Conservation (phyloP, 208 protist genomes). For the Leishmania aethiopica region DNA sequence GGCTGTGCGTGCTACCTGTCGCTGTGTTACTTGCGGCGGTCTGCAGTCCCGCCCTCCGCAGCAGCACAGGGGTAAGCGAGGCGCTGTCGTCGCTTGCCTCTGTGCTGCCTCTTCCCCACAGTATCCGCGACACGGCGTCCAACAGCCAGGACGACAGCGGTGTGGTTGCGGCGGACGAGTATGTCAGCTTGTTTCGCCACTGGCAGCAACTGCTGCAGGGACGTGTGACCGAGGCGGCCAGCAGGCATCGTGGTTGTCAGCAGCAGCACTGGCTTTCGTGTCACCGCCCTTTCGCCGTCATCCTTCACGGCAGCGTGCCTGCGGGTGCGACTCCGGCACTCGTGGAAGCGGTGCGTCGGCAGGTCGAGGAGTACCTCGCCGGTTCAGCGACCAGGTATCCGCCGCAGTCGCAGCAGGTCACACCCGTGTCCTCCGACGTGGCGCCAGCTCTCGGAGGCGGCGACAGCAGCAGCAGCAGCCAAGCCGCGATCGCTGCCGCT, state of each 20-base stretch:
- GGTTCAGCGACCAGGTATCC: slow-evolving; percentile 15
- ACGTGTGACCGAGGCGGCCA: not conserved
- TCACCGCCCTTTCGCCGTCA: not conserved
- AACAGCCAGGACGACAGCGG: not conserved
- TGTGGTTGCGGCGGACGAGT: not conserved
- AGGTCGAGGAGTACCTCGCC: slow-evolving; percentile 11
- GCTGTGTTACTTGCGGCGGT: not conserved
- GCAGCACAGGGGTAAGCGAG: slow-evolving; percentile 3
- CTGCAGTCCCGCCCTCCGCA: not conserved
- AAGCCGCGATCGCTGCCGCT: slow-evolving; percentile 6
- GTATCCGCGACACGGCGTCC: not conserved
- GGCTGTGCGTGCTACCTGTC: slow-evolving; percentile 18
- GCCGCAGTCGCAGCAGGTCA: not conserved
- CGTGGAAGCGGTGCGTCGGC: slow-evolving; percentile 3
- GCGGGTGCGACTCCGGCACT: not conserved
- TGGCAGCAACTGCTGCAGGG: slow-evolving; percentile 8
- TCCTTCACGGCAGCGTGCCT: slow-evolving; percentile 1
- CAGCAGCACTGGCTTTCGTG: not conserved
- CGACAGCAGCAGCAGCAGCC: not conserved
- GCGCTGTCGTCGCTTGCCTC: slow-evolving; percentile 3
- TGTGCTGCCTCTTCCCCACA: not conserved
- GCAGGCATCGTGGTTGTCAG: not conserved
- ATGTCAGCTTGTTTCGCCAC: slow-evolving; percentile 4
- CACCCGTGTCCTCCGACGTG: not conserved
- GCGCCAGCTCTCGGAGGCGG: not conserved